Conservation (phyloP, 2,329 filamentous ascomycete genomes). For the Ceratocystis huliohia region DNA sequence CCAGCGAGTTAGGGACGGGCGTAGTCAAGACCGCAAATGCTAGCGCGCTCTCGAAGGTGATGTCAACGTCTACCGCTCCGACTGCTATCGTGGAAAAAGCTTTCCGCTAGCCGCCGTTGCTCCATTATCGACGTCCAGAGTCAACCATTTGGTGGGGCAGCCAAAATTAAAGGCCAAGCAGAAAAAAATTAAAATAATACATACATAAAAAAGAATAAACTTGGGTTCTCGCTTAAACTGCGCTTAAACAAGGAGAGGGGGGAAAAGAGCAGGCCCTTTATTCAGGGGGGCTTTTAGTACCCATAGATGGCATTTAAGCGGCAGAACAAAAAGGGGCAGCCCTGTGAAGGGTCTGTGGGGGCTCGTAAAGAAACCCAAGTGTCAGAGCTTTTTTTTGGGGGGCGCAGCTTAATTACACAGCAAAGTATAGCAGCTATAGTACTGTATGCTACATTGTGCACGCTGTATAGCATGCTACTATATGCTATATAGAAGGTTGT, state of each 20-base stretch:
- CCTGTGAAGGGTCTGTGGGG: not conserved
- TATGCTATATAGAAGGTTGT: too few species aligned
- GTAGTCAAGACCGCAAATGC: not conserved
- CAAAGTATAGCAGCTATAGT: not conserved
- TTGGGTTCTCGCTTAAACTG: not conserved
- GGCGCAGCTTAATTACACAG: conserved; percentile 8
- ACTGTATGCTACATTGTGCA: not conserved
- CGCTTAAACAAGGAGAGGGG: not conserved
- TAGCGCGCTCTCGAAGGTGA: not conserved
- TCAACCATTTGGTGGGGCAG: conserved; percentile 19
- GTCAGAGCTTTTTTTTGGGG: not conserved
- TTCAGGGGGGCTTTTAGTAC: not conserved
- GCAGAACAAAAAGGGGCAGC: not conserved
- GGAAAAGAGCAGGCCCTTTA: not conserved
- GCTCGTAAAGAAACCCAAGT: not conserved
- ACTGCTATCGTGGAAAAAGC: conserved; percentile 16
- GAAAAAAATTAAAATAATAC: too few species aligned
- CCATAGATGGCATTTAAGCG: not conserved
- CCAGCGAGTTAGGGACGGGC: not conserved
- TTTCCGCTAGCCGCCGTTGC: conserved; percentile 17
- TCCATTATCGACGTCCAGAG: conserved; percentile 2
- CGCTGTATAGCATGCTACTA: too few species aligned
- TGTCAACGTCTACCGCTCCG: conserved; percentile 6
- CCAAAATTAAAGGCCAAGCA: not conserved
- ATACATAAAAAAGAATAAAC: not conserved